Percentiles rank a stretch among this genome's conserved stretches.
These are phyloP conservation scores for Dictyophora rubrovolvata DNA, from an alignment of 768 basidiomycete genomes.

Conservation along the genomic window DNA sequence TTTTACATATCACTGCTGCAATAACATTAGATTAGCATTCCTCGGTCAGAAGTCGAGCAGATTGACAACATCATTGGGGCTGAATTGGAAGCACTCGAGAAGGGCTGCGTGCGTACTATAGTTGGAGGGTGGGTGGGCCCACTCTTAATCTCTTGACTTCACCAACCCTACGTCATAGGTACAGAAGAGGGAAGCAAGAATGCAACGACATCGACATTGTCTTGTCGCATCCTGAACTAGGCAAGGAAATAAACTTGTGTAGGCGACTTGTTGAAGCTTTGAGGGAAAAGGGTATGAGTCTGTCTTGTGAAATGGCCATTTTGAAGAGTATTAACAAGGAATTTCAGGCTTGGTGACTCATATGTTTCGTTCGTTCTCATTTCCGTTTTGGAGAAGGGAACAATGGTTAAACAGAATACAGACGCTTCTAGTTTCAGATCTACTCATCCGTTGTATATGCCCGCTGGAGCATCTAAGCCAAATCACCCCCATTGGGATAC, in stretches of 20 bases:
- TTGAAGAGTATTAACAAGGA: neutral
- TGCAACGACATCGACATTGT: slow-evolving; percentile 89
- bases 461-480: slow-evolving; percentile 2
- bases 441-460: slow-evolving; percentile 41
- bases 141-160: neutral
- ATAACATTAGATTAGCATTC: slow-evolving; percentile 37
- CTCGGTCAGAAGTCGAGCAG: slow-evolving; percentile 67
- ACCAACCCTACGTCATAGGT: slow-evolving; percentile 32
- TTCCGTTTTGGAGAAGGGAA: neutral
- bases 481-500: slow-evolving; percentile 53
- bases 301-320: neutral
- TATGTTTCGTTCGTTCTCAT: slow-evolving; percentile 58
- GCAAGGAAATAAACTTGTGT: slow-evolving; percentile 51
- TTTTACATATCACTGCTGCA: neutral
- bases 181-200: slow-evolving; percentile 71
- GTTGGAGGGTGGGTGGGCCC: slow-evolving; percentile 59
- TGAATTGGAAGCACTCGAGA: slow-evolving; percentile 52
- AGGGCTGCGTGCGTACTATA: slow-evolving; percentile 64
- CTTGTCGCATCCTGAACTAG: slow-evolving; percentile 57
- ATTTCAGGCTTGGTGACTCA: slow-evolving; percentile 64
- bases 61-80: slow-evolving; percentile 58
- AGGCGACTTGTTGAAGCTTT: slow-evolving; percentile 48
- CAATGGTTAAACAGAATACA: slow-evolving; percentile 15
- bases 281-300: slow-evolving; percentile 40
- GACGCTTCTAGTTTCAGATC: slow-evolving; percentile 53